Conservation (phyloP, 75 land plant species). For the Ceratopteris richardii region DNA sequence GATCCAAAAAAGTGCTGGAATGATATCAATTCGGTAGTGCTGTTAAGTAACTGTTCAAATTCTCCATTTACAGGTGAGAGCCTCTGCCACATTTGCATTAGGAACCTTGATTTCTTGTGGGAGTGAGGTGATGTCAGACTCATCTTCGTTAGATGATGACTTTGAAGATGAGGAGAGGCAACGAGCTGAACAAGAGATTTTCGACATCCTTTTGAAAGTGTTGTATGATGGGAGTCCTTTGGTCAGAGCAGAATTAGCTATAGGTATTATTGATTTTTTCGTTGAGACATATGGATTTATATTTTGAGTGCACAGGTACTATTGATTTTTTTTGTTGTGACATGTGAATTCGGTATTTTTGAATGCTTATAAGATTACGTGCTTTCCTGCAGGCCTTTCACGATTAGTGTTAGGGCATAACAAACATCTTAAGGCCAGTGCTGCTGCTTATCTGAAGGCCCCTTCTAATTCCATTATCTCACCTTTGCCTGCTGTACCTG, state of each 20-base stretch:
- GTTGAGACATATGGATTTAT: neutral
- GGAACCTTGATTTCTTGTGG: conserved; percentile 64
- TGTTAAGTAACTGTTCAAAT: no score
- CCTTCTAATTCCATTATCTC: conserved; percentile 44
- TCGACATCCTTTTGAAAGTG: conserved; percentile 47
- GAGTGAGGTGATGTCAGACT: conserved; percentile 17
- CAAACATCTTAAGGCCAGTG: conserved; percentile 70
- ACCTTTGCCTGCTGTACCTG: conserved; percentile 38
- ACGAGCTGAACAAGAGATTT: conserved; percentile 52
- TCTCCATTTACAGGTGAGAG: conserved; percentile 85
- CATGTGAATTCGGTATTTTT: no score
- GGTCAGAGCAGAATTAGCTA: conserved; percentile 87
- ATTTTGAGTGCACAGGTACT: no score
- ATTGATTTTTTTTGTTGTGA: no score
- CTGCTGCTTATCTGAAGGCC: conserved; percentile 76
- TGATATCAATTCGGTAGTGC: no score
- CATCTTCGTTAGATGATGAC: conserved; percentile 38
- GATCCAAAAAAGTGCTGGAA: neutral
- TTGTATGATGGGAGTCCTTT: conserved; percentile 80
- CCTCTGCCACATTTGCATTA: conserved; percentile 73
- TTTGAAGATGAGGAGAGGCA: conserved; percentile 71
- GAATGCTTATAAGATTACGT: neutral
- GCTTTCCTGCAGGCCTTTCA: conserved; percentile 55
- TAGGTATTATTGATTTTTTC: no score
- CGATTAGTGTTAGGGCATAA: conserved; percentile 85